These are phyloP conservation scores for Acacia concinna DNA, from an alignment of 331 rosid genomes.

Conservation along the genomic window DNA sequence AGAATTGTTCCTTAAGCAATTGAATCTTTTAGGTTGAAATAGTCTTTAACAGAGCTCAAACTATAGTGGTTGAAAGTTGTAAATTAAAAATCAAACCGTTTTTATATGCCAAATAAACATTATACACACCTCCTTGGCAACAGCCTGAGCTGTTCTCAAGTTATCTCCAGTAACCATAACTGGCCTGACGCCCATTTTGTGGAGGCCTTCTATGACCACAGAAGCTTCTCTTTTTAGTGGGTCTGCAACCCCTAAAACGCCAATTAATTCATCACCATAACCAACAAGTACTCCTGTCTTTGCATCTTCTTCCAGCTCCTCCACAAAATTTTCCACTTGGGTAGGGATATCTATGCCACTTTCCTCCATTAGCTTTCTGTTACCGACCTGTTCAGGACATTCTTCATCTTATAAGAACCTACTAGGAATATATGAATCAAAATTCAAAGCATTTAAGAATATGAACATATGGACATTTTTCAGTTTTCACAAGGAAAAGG, in stretches of 20 bases:
- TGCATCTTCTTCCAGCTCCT: constrained; percentile 90
- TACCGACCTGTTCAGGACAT: constrained; percentile 75
- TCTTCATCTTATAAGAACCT: constrained; percentile 34
- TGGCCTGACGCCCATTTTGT: constrained; percentile 84
- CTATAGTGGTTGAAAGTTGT: background rate
- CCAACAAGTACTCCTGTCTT: constrained; percentile 85
- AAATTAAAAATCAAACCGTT: constrained; percentile 8
- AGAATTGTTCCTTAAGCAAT: background rate
- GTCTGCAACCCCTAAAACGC: constrained; percentile 90
- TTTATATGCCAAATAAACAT: constrained; percentile 7
- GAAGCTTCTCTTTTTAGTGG: constrained; percentile 96
- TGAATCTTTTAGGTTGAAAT: background rate
- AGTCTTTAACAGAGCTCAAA: constrained; percentile 12
- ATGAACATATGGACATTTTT: constrained; percentile 5
- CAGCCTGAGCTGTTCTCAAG: constrained; percentile 91
- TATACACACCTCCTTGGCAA: constrained; percentile 82
- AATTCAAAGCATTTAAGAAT: constrained; percentile 20
- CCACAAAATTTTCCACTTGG: constrained; percentile 68
- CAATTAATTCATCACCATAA: constrained; percentile 60
- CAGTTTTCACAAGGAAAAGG: constrained; percentile 20
- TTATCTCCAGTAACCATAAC: constrained; percentile 99
- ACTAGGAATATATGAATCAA: constrained; percentile 9
- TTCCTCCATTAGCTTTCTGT: constrained; percentile 82
- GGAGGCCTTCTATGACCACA: constrained; percentile 84
- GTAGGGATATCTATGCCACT: constrained; percentile 67